These are phyloP conservation scores for Eleusine indica DNA, from an alignment of 176 grass and related monocot species.

Conservation along the genomic window DNA sequence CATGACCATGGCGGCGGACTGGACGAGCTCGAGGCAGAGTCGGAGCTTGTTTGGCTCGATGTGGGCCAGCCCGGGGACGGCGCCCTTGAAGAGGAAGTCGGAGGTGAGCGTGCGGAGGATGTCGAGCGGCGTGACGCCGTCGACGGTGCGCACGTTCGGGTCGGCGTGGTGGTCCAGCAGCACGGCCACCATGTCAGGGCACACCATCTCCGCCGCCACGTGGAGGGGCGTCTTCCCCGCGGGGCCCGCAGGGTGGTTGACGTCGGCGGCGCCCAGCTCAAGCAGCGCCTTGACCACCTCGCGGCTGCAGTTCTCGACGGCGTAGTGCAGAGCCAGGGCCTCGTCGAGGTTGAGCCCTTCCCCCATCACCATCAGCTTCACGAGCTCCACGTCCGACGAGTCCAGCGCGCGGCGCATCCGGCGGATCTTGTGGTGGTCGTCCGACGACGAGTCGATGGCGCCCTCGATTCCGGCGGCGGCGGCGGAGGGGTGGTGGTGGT, in stretches of 20 bases:
- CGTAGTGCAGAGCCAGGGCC: constrained; percentile 94
- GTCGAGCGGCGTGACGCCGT: constrained; percentile 93
- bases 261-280: constrained; percentile 92
- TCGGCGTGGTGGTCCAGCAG: constrained; percentile 98
- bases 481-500: constrained; percentile 62
- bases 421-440: constrained; percentile 97
- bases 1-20: constrained; percentile 95
- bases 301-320: constrained; percentile 96
- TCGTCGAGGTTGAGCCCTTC: constrained; percentile 98
- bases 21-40: constrained; percentile 95
- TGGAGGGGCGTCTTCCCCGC: constrained; percentile 92
- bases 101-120: constrained; percentile 96
- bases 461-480: constrained; percentile 43
- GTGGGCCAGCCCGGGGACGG: constrained; percentile 85
- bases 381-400: constrained; percentile 96
- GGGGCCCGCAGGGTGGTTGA: constrained; percentile 85
- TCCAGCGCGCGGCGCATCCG: constrained; percentile 97
- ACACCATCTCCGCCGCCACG: constrained; percentile 98
- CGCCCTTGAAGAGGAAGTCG: constrained; percentile 98
- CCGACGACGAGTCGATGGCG: constrained; percentile 38
- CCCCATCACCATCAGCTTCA: constrained; percentile 99
- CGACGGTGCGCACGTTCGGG: constrained; percentile 95
- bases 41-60: constrained; percentile 99
- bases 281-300: constrained; percentile 98
- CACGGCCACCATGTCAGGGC: constrained; percentile 99